phyloP scores from a whole-genome alignment of 495 filamentous ascomycete genomes.

The Aspergillus panamensis region DNA sequence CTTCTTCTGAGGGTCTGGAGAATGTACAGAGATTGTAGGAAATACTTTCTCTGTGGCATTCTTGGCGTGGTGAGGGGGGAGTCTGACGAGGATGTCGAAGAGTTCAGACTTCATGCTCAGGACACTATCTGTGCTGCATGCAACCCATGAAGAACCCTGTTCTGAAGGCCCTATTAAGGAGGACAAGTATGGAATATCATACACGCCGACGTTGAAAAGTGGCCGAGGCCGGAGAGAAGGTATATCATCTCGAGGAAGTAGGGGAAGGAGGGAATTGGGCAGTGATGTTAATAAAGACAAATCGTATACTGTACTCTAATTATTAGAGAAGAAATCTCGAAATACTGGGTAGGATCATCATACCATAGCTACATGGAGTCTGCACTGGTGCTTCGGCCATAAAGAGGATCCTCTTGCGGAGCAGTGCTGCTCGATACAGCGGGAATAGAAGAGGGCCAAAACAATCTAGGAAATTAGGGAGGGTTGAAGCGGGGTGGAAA shows the following conservation, averaged over 20 bases:
- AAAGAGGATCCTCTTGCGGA: conserved; percentile 85
- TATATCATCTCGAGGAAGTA: conserved; percentile 37
- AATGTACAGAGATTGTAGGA: conserved; percentile 58
- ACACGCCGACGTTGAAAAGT: conserved; percentile 85
- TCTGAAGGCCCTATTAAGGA: conserved; percentile 29
- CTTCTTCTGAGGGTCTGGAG: conserved; percentile 28
- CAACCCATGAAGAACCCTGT: conserved; percentile 70
- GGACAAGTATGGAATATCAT: conserved; percentile 80
- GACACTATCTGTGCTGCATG: conserved; percentile 92
- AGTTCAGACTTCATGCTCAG: conserved; percentile 77
- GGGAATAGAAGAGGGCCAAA: conserved; percentile 92
- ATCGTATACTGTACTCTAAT: conserved; percentile 69
- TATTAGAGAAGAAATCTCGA: conserved; percentile 6
- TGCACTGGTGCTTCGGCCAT: conserved; percentile 81
- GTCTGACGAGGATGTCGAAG: conserved; percentile 81
- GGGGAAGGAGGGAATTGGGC: conserved; percentile 61
- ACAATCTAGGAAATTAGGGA: conserved; percentile 68
- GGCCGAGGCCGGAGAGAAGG: conserved; percentile 68
- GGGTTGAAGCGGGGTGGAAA: conserved; percentile 80
- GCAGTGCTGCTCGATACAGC: conserved; percentile 79
- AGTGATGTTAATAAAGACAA: conserved; percentile 86
- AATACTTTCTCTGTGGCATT: conserved; percentile 58
- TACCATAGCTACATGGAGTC: conserved; percentile 83
- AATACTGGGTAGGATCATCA: conserved; percentile 13
- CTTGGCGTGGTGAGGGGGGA: conserved; percentile 63